Conservation (phyloP, 306 rosid species). For the Castanea mollissima region DNA sequence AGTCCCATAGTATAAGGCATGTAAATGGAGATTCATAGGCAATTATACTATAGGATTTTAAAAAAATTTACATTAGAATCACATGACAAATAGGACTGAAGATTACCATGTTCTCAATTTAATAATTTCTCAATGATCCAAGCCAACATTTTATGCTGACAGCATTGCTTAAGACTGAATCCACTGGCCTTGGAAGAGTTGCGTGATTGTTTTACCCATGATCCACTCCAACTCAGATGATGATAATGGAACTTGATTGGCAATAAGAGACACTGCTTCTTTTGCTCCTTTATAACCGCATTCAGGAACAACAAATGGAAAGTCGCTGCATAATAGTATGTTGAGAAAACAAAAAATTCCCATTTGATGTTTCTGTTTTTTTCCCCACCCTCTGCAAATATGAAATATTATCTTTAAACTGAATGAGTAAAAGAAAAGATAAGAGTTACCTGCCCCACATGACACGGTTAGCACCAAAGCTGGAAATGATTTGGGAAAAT, state of each 20-base stretch:
- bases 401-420: not conserved
- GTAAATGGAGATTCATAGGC: not conserved
- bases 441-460: slow-evolving; percentile 84
- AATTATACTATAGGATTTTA: not conserved
- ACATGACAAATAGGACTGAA: not conserved
- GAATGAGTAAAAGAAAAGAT: slow-evolving; percentile 1
- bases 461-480: slow-evolving; percentile 74
- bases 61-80: not conserved
- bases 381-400: not conserved
- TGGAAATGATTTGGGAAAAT: slow-evolving; percentile 58
- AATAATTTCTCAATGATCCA: not conserved
- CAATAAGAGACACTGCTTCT: slow-evolving; percentile 55
- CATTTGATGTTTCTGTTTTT: not conserved
- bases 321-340: slow-evolving; percentile 52
- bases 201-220: slow-evolving; percentile 56
- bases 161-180: slow-evolving; percentile 3
- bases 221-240: slow-evolving; percentile 75
- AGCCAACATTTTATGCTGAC: not conserved
- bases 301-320: slow-evolving; percentile 74
- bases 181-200: slow-evolving; percentile 54
- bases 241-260: slow-evolving; percentile 43
- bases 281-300: slow-evolving; percentile 79
- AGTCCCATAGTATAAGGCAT: not conserved
- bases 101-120: not conserved
- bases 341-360: not conserved